phyloP scores from a whole-genome alignment of 2,329 filamentous ascomycete genomes.

The Gyromitra esculenta region DNA sequence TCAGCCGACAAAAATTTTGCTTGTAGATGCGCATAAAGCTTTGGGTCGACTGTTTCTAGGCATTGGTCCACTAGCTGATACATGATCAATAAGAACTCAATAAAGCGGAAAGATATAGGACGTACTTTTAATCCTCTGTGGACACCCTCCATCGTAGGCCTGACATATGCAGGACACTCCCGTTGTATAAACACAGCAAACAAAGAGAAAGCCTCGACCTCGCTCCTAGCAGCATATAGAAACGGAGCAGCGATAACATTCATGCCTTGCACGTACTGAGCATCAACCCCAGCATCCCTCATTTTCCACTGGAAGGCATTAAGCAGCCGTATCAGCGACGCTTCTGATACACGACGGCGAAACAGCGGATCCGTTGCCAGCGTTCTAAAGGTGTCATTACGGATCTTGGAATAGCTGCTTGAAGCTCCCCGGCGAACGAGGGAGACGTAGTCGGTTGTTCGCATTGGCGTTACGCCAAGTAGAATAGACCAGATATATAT shows the following conservation, averaged over 20 bases:
- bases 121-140: constrained; percentile 79
- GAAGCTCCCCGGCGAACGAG: constrained; percentile 93
- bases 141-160: constrained; percentile 96
- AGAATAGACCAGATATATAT: constrained; percentile 98
- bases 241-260: constrained; percentile 97
- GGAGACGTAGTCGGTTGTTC: constrained; percentile 86
- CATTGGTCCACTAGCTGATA: constrained; percentile 83
- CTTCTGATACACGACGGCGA: constrained; percentile 92
- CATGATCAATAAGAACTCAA: not conserved
- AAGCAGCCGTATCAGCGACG: constrained; percentile 89
- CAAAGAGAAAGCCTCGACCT: constrained; percentile 91
- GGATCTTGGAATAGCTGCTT: constrained; percentile 94
- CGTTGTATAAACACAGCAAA: constrained; percentile 87
- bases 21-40: constrained; percentile 83
- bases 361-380: constrained; percentile 97
- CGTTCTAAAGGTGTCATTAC: constrained; percentile 97
- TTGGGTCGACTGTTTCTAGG: constrained; percentile 87
- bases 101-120: not conserved
- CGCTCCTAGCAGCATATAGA: constrained; percentile 90
- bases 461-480: constrained; percentile 83
- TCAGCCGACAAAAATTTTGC: constrained; percentile 89
- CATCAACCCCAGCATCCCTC: constrained; percentile 75
- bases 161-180: constrained; percentile 92
- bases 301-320: constrained; percentile 91
- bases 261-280: constrained; percentile 92